Percentiles rank a stretch among this genome's conserved stretches.
Evolutionary conservation across 2,329 filamentous ascomycete genomes (phyloP).

Genomic region (Pseudogymnoascus sp.): DNA sequence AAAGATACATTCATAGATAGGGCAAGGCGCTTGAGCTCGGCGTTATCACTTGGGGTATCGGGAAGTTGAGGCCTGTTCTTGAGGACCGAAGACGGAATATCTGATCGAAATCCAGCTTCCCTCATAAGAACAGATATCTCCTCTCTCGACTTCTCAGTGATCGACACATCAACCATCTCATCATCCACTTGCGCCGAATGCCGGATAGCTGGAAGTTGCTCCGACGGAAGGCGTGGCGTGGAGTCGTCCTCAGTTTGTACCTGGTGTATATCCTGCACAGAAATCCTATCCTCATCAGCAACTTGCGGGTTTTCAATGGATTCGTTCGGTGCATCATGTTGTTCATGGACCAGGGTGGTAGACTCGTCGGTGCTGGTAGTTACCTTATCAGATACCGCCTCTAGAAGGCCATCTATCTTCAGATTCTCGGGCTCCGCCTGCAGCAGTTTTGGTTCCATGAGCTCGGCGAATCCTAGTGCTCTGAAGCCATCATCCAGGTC

Average conservation of each 20-base stretch:
- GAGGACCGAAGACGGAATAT: constrained; percentile 36
- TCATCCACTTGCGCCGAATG: constrained; percentile 28
- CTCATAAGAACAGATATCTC: constrained; percentile 42
- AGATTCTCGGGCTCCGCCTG: constrained; percentile 35
- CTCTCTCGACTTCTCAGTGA: constrained; percentile 26
- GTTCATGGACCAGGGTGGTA: constrained; percentile 14
- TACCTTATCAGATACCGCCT: constrained; percentile 6
- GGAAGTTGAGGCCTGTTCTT: constrained; percentile 17
- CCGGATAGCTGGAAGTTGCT: constrained; percentile 17
- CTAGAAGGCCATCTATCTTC: constrained; percentile 21
- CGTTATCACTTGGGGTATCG: constrained; percentile 23
- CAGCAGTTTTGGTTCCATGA: constrained; percentile 64
- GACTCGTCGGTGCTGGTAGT: constrained; percentile 14
- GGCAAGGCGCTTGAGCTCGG: constrained; percentile 21
- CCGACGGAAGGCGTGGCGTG: constrained; percentile 15
- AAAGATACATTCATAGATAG: constrained; percentile 22
- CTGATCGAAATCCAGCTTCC: constrained; percentile 43
- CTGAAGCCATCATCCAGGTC: constrained; percentile 52
- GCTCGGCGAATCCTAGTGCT: constrained; percentile 53
- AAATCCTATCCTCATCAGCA: constrained; percentile 18
- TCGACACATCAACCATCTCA: constrained; percentile 23
- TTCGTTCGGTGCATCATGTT: constrained; percentile 13
- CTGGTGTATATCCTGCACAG: constrained; percentile 15
- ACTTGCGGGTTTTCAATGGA: constrained; percentile 8
- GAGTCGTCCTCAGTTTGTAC: constrained; percentile 16